These are phyloP conservation scores for Limnomonas spitsbergensis DNA, from an alignment of 139 green algal species.

Conservation along the genomic window DNA sequence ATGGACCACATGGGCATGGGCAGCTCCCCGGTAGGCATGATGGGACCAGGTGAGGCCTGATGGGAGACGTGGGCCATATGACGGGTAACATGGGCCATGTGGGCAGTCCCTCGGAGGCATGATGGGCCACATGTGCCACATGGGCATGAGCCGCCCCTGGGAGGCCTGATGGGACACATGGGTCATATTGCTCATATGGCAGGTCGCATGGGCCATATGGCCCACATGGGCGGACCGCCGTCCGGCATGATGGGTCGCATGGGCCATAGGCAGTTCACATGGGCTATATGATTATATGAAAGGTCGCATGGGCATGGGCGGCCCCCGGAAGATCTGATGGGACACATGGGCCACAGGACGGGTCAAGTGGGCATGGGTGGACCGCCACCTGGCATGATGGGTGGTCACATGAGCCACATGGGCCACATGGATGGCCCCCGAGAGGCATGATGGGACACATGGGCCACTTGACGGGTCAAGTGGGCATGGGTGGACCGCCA, in stretches of 20 bases:
- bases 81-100: neutral
- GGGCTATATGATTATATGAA: neutral
- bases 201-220: too few species aligned
- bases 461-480: neutral
- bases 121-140: neutral
- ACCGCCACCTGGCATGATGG: slow-evolving; percentile 10
- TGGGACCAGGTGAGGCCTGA: too few species aligned
- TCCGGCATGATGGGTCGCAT: slow-evolving; percentile 24
- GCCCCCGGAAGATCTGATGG: too few species aligned
- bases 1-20: neutral
- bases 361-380: neutral
- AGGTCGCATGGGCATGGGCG: too few species aligned
- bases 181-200: too few species aligned
- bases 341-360: neutral
- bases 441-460: neutral
- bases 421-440: neutral
- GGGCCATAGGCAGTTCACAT: slow-evolving; percentile 1
- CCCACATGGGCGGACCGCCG: neutral
- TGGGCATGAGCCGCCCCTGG: too few species aligned
- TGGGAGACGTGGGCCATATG: neutral
- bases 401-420: neutral
- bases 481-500: neutral
- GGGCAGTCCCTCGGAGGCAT: neutral
- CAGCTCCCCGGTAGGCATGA: too few species aligned
- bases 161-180: neutral